Base-by-base conservation (phyloP, 2,329 filamentous ascomycete species). In the Xylariaceae sp. region DNA sequence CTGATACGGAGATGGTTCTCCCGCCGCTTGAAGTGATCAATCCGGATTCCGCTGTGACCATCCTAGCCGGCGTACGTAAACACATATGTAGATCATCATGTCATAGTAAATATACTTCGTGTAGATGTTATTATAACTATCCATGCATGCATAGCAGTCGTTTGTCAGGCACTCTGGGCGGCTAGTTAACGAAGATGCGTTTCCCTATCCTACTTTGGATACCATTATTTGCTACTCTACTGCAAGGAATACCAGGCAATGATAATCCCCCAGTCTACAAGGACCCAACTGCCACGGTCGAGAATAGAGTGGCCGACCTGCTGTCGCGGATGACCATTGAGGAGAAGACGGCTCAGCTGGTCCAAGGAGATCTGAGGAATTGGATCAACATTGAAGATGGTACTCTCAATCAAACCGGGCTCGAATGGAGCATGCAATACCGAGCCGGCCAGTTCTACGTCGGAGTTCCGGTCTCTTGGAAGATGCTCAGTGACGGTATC, bases 361-460 rank as follows among this genome's bases (percentile, higher is more conserved):
- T 88, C 23, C 86, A 88, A 68, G 85, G 88, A 46, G 89, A 91
- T 66, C 79, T 92, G 57, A 79, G 81, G 5, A 90, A 90, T 68
- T 92, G 88, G 84, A 81, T 91, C 70, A 85, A 91, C 68, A 79
- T 80, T n/a, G 86, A 83, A 0, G 81, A 82, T 32, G 86, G 86
- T 52, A 77, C 73, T n/a, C 85, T 89, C 74, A 91, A 91, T 67
- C 76, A 81, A 50, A 84, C 81, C 0, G 89, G 87, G 0, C 75
- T 91, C 10, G 83, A 80, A 45, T 85, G 81, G 74, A 90, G 84
- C 67, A 89, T 90, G 79, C 75, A 80, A 32, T 77, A 79, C 64
- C 84, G 87, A 32, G 83, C 84, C n/a, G 87, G 88, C 40, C 81
- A 83, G 48, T 88, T 90, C 70, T 91, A 90, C 67, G 88, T 90